Evolutionary conservation across 129 eudicot genomes (phyloP), one percentile per base, ranked within the genome.

Genomic region (Dittrichia graveolens): DNA sequence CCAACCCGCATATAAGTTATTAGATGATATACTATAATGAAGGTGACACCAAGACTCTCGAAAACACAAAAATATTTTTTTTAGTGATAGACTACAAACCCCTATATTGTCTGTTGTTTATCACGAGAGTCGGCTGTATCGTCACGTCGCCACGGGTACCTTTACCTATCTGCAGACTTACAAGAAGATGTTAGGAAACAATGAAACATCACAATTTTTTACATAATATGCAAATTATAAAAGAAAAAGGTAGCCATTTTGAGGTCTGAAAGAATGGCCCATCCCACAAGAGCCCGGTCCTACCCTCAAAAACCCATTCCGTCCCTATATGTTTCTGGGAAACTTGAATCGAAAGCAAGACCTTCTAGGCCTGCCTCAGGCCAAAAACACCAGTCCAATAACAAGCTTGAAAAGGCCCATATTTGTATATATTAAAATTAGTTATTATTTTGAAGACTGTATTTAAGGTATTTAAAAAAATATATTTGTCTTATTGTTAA

Each of bases 121-220:
- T 81, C 59, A 91, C 81, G 55, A 91, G 91, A 73, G 97, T 91
- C 18, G 97, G 97, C n/a, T 86, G 81, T 69, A 91, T 91, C 18
- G 97, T 91, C 77, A 91, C 97, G 49, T 91, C 97, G 61, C 97
- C 97, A 8, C 97, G 88, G 5, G 85, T 53, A 52, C 93, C 96
- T 24, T 83, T 83, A 45, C 97, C 97, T 42, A 88, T 78, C 97
- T 91, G 42, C 69, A 76, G n/a, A 45, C 47, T 4, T 9, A 43
- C 69, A 63, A 74, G 40, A 61, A 67, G 8, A 60, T 60, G 42
- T 13, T 50, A n/a, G 63, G 53, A 15, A 41, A 66, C 10, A 78
- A n/a, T 50, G 53, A 15, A 41, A 66, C 10, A 78, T 14, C 68
- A 57, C 37, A 53, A n/a, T 12, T 14, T 6, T 5, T 52, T 9